These are phyloP conservation scores for Nannizzia gypsea DNA, from an alignment of 2,329 filamentous ascomycete genomes.

Conservation along the genomic window DNA sequence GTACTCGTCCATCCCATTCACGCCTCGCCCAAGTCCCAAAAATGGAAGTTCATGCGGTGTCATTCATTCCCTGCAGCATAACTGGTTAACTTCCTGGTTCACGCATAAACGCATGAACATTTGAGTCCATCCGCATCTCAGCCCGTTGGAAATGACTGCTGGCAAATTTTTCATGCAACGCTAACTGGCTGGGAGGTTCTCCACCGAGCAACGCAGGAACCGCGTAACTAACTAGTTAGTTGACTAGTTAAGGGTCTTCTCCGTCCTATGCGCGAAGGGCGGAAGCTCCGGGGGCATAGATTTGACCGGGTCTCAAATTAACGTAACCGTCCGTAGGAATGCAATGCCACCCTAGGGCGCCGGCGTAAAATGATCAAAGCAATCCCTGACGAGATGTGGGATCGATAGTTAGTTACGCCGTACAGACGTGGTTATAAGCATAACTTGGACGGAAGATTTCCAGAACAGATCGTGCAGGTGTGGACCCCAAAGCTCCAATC, in stretches of 20 bases:
- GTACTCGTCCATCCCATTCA: no score
- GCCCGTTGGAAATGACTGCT: background rate
- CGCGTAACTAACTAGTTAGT: background rate
- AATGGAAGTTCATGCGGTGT: background rate
- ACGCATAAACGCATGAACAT: background rate
- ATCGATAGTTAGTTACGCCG: background rate
- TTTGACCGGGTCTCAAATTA: background rate
- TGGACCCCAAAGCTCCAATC: background rate
- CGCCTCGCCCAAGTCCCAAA: background rate
- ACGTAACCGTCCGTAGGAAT: background rate
- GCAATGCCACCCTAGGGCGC: background rate
- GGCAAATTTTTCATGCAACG: background rate
- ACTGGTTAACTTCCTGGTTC: background rate
- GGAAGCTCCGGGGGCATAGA: background rate
- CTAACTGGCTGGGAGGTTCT: background rate
- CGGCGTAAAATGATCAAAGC: background rate
- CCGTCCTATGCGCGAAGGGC: background rate
- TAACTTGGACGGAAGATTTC: conserved; percentile 1
- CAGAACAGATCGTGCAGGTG: conserved; percentile 1
- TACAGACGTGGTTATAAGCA: background rate
- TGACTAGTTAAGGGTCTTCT: background rate
- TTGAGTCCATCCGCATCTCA: no score
- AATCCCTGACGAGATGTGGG: background rate
- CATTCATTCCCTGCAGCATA: background rate
- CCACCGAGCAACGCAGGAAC: background rate